These are phyloP conservation scores for Sclerotinia minor DNA, from an alignment of 2,329 filamentous ascomycete species.

Conservation along the genomic window DNA sequence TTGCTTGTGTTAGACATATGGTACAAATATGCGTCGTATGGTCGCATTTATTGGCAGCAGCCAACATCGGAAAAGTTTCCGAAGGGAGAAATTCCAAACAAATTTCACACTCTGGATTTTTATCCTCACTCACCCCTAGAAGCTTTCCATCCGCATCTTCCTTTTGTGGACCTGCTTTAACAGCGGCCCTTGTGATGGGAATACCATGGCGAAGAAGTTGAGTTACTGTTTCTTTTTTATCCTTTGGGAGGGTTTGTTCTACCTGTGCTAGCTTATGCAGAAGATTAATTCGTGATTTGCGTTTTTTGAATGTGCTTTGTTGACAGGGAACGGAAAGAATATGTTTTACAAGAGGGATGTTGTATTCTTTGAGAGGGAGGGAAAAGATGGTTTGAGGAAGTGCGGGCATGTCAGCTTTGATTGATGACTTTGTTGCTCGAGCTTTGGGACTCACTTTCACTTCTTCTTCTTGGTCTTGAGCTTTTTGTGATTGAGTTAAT, in stretches of 20 bases:
- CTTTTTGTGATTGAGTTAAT: neutral
- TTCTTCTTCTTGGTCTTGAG: neutral
- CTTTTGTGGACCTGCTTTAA: neutral
- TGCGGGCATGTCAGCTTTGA: neutral
- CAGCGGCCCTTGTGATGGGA: neutral
- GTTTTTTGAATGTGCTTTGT: neutral
- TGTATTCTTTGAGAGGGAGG: neutral
- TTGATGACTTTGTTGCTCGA: neutral
- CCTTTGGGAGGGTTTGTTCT: neutral
- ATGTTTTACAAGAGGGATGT: neutral
- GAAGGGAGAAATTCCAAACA: neutral
- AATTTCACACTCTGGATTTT: neutral
- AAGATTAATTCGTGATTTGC: neutral
- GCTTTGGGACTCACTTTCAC: neutral
- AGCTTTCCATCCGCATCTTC: neutral
- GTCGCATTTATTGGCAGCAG: neutral
- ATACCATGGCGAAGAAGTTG: neutral
- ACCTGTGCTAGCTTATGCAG: neutral
- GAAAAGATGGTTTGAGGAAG: neutral
- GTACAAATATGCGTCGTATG: slow-evolving; percentile 5
- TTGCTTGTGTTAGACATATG: neutral
- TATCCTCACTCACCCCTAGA: neutral
- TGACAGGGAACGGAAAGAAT: neutral
- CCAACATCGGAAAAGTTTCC: neutral
- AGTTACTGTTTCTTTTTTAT: neutral